Conservation (phyloP, 345 rosid genomes). For the Zanthoxylum bungeanum region DNA sequence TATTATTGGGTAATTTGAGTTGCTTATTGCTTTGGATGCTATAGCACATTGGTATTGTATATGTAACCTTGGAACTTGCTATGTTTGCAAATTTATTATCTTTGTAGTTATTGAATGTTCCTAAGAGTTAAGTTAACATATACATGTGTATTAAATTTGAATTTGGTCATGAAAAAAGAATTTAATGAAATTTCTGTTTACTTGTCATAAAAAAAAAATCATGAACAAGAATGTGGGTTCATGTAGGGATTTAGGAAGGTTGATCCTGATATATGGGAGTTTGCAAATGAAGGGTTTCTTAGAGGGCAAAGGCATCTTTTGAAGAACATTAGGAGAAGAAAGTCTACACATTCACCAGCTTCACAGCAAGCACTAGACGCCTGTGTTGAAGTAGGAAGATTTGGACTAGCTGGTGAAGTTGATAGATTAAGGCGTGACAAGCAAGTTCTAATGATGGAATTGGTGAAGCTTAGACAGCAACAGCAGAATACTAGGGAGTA, state of each 20-base stretch:
- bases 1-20: not conserved
- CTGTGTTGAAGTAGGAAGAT: slow-evolving; percentile 65
- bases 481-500: slow-evolving; percentile 51
- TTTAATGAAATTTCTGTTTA: too few species aligned
- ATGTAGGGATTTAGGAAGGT: slow-evolving; percentile 92
- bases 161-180: slow-evolving; percentile 20
- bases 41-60: not conserved
- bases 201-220: too few species aligned
- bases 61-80: not conserved
- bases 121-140: not conserved
- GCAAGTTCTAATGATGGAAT: slow-evolving; percentile 57
- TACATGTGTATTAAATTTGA: not conserved
- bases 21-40: not conserved
- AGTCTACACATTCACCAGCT: slow-evolving; percentile 29
- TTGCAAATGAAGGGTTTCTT: slow-evolving; percentile 69
- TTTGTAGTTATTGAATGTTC: slow-evolving; percentile 2
- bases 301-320: slow-evolving; percentile 70
- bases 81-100: not conserved
- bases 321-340: slow-evolving; percentile 60
- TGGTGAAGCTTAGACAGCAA: slow-evolving; percentile 62
- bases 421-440: slow-evolving; percentile 55
- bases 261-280: slow-evolving; percentile 95
- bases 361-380: slow-evolving; percentile 47
- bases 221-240: slow-evolving; percentile 25
- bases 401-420: slow-evolving; percentile 61